Evolutionary conservation across 2,329 filamentous ascomycete genomes (phyloP).

Genomic region (Paecilomyces dactylethromorphus): DNA sequence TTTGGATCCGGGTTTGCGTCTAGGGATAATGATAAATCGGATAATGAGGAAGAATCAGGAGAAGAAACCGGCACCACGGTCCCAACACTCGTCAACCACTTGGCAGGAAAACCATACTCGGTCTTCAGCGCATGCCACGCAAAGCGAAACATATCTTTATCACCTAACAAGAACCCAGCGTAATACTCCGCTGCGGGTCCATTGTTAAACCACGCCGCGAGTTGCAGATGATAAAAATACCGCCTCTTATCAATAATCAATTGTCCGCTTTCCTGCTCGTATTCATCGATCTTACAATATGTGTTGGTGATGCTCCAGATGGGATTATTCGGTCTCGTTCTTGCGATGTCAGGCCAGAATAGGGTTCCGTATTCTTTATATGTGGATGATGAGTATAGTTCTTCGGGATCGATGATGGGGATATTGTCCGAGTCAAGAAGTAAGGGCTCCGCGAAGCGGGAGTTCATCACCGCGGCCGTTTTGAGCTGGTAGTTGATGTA

Average conservation of each 20-base stretch:
- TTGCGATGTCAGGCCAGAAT: neutral
- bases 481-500: slow-evolving; percentile 10
- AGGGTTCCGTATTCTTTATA: neutral
- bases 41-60: too few species aligned
- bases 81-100: neutral
- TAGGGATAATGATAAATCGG: too few species aligned
- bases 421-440: slow-evolving; percentile 33
- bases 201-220: slow-evolving; percentile 27
- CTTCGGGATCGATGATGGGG: slow-evolving; percentile 21
- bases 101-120: slow-evolving; percentile 19
- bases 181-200: slow-evolving; percentile 2
- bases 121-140: slow-evolving; percentile 30
- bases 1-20: too few species aligned
- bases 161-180: slow-evolving; percentile 26
- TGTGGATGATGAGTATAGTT: slow-evolving; percentile 18
- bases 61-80: neutral
- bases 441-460: slow-evolving; percentile 27
- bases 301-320: slow-evolving; percentile 17
- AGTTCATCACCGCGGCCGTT: slow-evolving; percentile 28
- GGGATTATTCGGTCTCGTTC: neutral
- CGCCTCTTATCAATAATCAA: slow-evolving; percentile 28
- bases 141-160: slow-evolving; percentile 31
- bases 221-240: slow-evolving; percentile 32
- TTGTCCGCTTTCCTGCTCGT: slow-evolving; percentile 29
- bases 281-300: slow-evolving; percentile 27